A percentile compares a stretch with the other conserved stretches of the same genome.
Conservation (phyloP, 202 grass and related monocot genomes). For the Carex arenaria region DNA sequence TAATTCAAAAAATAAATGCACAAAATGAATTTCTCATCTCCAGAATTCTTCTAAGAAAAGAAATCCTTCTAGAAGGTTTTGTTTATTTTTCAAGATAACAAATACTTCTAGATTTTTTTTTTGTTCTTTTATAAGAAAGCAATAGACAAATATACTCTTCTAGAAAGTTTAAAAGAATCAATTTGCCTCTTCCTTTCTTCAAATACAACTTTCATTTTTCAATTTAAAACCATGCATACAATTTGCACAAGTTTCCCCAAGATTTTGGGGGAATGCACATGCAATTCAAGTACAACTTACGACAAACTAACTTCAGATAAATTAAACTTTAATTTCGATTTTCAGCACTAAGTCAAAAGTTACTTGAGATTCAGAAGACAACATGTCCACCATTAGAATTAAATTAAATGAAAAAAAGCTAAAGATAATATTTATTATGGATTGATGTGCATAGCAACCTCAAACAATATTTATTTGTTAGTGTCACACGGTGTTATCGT, state of each 20-base stretch:
- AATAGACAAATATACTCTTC: constrained; percentile 10
- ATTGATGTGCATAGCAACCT: not conserved
- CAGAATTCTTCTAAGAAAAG: not conserved
- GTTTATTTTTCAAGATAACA: not conserved
- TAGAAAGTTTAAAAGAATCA: not conserved
- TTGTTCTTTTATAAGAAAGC: not conserved
- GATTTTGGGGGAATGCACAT: not conserved
- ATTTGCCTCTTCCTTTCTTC: not conserved
- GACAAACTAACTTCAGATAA: not conserved
- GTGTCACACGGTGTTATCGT: not conserved
- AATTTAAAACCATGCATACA: not conserved
- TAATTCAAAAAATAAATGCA: too few species aligned
- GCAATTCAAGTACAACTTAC: not conserved
- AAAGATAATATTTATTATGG: not conserved
- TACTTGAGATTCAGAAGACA: not conserved
- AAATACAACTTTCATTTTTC: not conserved
- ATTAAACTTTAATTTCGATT: not conserved
- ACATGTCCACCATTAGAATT: not conserved
- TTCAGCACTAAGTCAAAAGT: not conserved
- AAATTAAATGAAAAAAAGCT: not conserved
- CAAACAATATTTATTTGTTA: not conserved
- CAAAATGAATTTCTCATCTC: too few species aligned
- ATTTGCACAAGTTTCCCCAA: constrained; percentile 7
- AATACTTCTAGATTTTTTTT: not conserved
- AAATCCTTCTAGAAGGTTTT: not conserved